phyloP scores from a whole-genome alignment of 2,329 filamentous ascomycete genomes.

The Trichoderma koningii region DNA sequence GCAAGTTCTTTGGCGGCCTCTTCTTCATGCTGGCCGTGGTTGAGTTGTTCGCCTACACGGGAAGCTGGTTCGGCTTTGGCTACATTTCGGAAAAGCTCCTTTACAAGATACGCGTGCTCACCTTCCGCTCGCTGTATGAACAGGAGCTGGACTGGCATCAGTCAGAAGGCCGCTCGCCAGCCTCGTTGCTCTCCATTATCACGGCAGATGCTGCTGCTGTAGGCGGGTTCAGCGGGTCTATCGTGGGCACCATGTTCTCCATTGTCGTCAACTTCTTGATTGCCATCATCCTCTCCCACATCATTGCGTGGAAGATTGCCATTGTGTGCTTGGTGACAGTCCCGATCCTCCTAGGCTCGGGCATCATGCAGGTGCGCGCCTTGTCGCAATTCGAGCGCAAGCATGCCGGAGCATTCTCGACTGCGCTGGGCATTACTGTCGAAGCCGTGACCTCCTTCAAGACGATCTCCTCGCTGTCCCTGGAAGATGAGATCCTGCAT shows the following conservation, averaged over 20 bases:
- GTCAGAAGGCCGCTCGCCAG: slow-evolving; percentile 62
- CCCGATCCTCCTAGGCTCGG: slow-evolving; percentile 67
- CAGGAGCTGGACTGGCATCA: slow-evolving; percentile 74
- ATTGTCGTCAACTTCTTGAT: slow-evolving; percentile 68
- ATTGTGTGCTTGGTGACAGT: slow-evolving; percentile 70
- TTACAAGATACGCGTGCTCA: slow-evolving; percentile 63
- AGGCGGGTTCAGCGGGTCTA: slow-evolving; percentile 68
- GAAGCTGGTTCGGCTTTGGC: slow-evolving; percentile 55
- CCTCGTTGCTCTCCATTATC: slow-evolving; percentile 65
- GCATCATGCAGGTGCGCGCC: slow-evolving; percentile 67
- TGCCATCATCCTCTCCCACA: slow-evolving; percentile 68
- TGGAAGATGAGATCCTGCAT: slow-evolving; percentile 53
- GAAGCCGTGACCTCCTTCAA: slow-evolving; percentile 68
- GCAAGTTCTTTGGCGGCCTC: slow-evolving; percentile 57
- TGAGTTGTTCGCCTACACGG: slow-evolving; percentile 55
- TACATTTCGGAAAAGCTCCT: slow-evolving; percentile 62
- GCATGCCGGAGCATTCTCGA: slow-evolving; percentile 65
- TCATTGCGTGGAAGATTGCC: slow-evolving; percentile 75
- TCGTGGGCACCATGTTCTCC: slow-evolving; percentile 69
- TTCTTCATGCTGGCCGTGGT: slow-evolving; percentile 56
- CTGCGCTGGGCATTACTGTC: slow-evolving; percentile 64
- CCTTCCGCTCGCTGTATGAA: slow-evolving; percentile 64
- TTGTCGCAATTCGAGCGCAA: slow-evolving; percentile 63
- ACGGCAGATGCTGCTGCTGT: slow-evolving; percentile 69
- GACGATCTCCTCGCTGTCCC: slow-evolving; percentile 60